Conservation (phyloP, 192 early-diverging fungal species). For the Dissophora ornata region DNA sequence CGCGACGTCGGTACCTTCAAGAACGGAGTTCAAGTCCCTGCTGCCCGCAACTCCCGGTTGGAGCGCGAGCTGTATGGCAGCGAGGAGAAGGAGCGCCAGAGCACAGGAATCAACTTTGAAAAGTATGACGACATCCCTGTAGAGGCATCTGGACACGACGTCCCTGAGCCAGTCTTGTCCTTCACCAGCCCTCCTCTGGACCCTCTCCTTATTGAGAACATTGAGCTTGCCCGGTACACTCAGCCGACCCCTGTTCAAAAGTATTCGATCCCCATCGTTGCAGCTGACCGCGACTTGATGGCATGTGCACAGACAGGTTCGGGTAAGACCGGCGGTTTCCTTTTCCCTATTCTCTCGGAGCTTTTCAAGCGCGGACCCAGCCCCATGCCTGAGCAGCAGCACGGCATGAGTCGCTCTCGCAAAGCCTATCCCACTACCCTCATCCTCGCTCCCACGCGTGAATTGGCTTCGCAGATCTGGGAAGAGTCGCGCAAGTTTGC, state of each 20-base stretch:
- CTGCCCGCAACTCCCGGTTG: conserved; percentile 77
- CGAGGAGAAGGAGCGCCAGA: conserved; percentile 79
- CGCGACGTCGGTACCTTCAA: conserved; percentile 45
- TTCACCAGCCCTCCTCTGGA: conserved; percentile 77
- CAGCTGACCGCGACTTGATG: conserved; percentile 93
- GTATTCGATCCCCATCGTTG: conserved; percentile 86
- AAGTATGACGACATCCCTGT: conserved; percentile 99
- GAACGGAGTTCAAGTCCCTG: conserved; percentile 81
- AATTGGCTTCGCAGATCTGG: conserved; percentile 94
- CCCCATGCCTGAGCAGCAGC: conserved; percentile 52
- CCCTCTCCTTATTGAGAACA: conserved; percentile 87
- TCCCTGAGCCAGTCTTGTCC: conserved; percentile 62
- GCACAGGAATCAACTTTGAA: conserved; percentile 98
- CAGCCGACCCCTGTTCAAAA: conserved; percentile 97
- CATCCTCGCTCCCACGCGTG: conserved; percentile 93
- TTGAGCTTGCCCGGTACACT: conserved; percentile 85
- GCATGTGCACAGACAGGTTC: conserved; percentile 98
- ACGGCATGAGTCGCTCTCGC: conserved; percentile 72
- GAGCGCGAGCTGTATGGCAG: conserved; percentile 83
- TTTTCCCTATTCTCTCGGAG: conserved; percentile 94
- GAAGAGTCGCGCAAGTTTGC: conserved; percentile 89
- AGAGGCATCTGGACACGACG: conserved; percentile 80
- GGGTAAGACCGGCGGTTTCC: conserved; percentile 95
- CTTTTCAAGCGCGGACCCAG: conserved; percentile 84
- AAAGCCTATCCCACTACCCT: conserved; percentile 80